Evolutionary conservation across 2,329 filamentous ascomycete species (phyloP).

Genomic region (Pseudocercospora cruenta): DNA sequence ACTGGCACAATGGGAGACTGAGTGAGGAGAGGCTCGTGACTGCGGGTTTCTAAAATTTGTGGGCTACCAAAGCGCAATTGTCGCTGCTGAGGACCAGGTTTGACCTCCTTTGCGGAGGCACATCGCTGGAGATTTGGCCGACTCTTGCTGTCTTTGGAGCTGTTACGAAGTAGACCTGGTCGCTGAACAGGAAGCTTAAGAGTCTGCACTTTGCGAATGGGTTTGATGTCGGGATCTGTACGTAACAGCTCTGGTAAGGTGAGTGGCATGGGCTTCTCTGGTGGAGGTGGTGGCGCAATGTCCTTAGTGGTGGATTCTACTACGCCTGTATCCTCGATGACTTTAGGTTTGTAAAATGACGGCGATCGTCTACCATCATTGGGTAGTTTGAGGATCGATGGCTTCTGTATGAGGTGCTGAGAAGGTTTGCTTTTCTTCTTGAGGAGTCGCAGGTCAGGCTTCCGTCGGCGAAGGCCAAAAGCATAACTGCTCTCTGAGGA

Average conservation of each 20-base stretch:
- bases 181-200: constrained; percentile 4
- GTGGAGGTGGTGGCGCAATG: constrained; percentile 9
- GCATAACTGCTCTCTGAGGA: constrained; percentile 35
- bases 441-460: constrained; percentile 32
- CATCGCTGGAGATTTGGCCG: constrained; percentile 3
- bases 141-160: constrained; percentile 1
- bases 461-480: constrained; percentile 27
- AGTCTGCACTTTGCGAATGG: constrained; percentile 20
- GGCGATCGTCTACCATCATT: constrained; percentile 23
- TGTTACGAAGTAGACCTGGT: background rate
- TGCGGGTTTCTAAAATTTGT: background rate
- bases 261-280: constrained; percentile 15
- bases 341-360: constrained; percentile 34
- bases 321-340: constrained; percentile 34
- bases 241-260: constrained; percentile 17
- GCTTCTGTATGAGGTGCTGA: constrained; percentile 31
- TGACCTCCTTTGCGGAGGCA: background rate
- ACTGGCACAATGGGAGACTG: background rate
- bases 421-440: constrained; percentile 35
- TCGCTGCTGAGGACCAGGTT: background rate
- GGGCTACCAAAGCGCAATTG: constrained; percentile 23
- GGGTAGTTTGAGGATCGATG: constrained; percentile 2
- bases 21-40: background rate
- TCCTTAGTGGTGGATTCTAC: constrained; percentile 18
- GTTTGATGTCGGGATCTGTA: constrained; percentile 16